Percentiles rank a stretch among this genome's conserved stretches.
Conservation (phyloP, 495 filamentous ascomycete species). For the Podospora anserina region DNA sequence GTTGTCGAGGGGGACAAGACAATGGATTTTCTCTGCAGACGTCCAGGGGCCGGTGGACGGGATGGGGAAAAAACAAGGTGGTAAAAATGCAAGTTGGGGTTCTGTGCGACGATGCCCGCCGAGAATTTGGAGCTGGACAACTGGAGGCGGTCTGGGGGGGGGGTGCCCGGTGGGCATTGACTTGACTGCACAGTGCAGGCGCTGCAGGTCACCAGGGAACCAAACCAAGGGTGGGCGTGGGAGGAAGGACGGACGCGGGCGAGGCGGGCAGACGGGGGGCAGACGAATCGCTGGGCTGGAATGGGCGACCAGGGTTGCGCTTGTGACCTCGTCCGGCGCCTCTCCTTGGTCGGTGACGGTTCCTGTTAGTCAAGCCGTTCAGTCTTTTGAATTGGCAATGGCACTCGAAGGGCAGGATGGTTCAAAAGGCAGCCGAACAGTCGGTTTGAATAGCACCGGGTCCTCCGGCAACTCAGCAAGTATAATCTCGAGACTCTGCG, state of each 20-base stretch:
- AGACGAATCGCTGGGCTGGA: conserved; percentile 22
- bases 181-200: conserved; percentile 20
- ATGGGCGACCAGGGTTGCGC: conserved; percentile 15
- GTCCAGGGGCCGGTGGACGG: conserved; percentile 21
- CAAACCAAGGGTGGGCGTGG: conserved; percentile 5
- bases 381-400: conserved; percentile 11
- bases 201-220: conserved; percentile 22
- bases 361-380: conserved; percentile 23
- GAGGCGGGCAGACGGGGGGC: conserved; percentile 19
- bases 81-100: conserved; percentile 19
- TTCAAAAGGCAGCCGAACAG: background rate
- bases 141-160: conserved; percentile 26
- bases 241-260: conserved; percentile 17
- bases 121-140: conserved; percentile 17
- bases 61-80: conserved; percentile 13
- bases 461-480: background rate
- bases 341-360: conserved; percentile 28
- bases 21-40: background rate
- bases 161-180: conserved; percentile 3
- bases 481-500: no score
- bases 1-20: background rate
- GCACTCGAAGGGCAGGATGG: background rate
- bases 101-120: conserved; percentile 26
- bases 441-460: background rate
- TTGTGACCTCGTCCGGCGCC: conserved; percentile 27